Base-by-base conservation (phyloP, 2,329 filamentous ascomycete genomes). In the Aspergillus sp. region DNA sequence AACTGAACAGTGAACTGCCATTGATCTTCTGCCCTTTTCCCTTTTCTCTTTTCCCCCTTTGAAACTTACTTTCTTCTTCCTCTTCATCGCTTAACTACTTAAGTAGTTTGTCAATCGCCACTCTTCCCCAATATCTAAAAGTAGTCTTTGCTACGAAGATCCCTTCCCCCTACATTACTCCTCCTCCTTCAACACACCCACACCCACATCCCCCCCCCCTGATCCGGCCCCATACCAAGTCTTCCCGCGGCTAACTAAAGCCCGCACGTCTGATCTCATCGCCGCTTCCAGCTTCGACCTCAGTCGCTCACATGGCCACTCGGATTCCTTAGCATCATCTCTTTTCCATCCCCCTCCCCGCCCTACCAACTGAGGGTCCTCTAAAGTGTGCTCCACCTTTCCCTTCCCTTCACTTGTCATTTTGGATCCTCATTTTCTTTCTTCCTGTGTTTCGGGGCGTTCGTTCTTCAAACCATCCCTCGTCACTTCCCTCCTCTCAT, bases 291-390 rank as follows among this genome's bases (percentile, higher is more conserved):
- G 53, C 58, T 59, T 59, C 27, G 57, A 50, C 56, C 32, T 59
- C 59, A 36, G 61, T 66, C 63, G 64, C 68, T 68, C 70, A 66
- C 69, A 73, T 71, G 70, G 71, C 70, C 69, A 68, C 68, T 63
- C 58, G 61, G 50, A 47, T 62, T 62, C 59, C 58, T 63, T 64
- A 60, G 65, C 62, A 59, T 57, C 60, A 21, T 58, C 56, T 59
- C 50, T 41, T 56, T 57, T 54, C 32, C 32, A 36, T 36, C 32
- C 32, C 30, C 32, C 58, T 51, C 50, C 53, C 59, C 58, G 51
- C 62, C 57, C 50, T 47, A 60, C 38, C 57, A 61, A 61, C 54
- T 63, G 50, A 61, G 57, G 47, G 57, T 50, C 49, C 54, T 48
- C 59, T 59, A 54, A 23, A 49, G 21, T 56, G 41, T 50, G 48